Conservation (phyloP, 2,329 filamentous ascomycete species). For the Zymoseptoria ardabiliae region DNA sequence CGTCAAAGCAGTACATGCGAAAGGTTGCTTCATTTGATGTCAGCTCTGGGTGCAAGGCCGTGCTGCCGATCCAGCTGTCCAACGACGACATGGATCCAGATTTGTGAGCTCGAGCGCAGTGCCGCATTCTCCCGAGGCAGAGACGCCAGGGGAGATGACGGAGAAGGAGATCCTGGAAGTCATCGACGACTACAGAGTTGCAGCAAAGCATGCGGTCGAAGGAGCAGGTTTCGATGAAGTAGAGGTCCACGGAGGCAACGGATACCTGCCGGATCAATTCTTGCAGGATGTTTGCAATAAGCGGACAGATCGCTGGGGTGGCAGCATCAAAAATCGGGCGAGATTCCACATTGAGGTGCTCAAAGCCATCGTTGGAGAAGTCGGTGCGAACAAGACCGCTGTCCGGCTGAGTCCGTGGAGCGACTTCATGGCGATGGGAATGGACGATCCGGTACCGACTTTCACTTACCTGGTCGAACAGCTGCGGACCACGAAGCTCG, state of each 20-base stretch:
- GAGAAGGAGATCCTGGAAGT: constrained; percentile 31
- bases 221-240: constrained; percentile 53
- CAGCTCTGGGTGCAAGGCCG: constrained; percentile 58
- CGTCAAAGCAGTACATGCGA: constrained; percentile 56
- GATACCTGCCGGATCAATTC: constrained; percentile 58
- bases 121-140: constrained; percentile 30
- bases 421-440: constrained; percentile 54
- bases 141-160: constrained; percentile 31
- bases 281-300: constrained; percentile 51
- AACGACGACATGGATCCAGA: constrained; percentile 11
- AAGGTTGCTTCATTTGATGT: constrained; percentile 53
- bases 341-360: constrained; percentile 47
- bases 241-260: constrained; percentile 35
- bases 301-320: constrained; percentile 41
- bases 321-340: constrained; percentile 40
- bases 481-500: constrained; percentile 44
- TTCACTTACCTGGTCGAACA: constrained; percentile 50
- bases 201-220: constrained; percentile 34
- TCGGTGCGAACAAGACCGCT: constrained; percentile 39
- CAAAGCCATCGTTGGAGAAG: constrained; percentile 38
- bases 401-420: constrained; percentile 55
- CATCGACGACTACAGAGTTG: constrained; percentile 30
- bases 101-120: constrained; percentile 27
- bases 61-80: constrained; percentile 17
- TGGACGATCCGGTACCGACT: constrained; percentile 54